Conservation (phyloP, 2,329 filamentous ascomycete genomes). For the Zasmidium citrigriseum region DNA sequence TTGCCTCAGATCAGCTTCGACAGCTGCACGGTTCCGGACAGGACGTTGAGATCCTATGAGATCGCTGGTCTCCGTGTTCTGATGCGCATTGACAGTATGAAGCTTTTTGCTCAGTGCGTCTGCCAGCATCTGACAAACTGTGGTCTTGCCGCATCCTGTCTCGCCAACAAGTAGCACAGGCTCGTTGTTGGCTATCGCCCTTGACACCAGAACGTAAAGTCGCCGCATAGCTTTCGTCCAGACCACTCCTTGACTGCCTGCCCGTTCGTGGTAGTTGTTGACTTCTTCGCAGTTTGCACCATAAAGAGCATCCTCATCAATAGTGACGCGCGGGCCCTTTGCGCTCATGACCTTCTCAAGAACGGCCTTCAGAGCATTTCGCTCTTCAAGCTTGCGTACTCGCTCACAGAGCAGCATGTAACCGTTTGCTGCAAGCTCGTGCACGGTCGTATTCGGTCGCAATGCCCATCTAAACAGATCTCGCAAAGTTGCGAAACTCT, state of each 20-base stretch:
- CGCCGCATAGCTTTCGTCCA: slow-evolving; percentile 96
- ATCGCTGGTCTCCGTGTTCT: slow-evolving; percentile 97
- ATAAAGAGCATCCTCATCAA: slow-evolving; percentile 76
- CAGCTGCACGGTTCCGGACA: slow-evolving; percentile 76
- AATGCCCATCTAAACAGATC: slow-evolving; percentile 96
- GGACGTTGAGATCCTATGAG: slow-evolving; percentile 94
- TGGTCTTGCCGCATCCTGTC: slow-evolving; percentile 97
- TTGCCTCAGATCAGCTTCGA: slow-evolving; percentile 65
- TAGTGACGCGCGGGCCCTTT: slow-evolving; percentile 61
- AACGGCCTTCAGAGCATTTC: slow-evolving; percentile 77
- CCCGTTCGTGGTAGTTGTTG: slow-evolving; percentile 31
- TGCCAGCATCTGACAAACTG: slow-evolving; percentile 88
- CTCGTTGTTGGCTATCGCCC: slow-evolving; percentile 85
- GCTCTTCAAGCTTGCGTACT: slow-evolving; percentile 87
- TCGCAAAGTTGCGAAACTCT: slow-evolving; percentile 93
- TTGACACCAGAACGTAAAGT: slow-evolving; percentile 83
- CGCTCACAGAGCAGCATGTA: slow-evolving; percentile 96
- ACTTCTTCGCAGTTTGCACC: slow-evolving; percentile 46
- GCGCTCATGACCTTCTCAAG: slow-evolving; percentile 84
- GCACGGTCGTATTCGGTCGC: slow-evolving; percentile 77
- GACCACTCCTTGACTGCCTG: slow-evolving; percentile 68
- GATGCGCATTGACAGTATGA: slow-evolving; percentile 93
- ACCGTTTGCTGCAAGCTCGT: slow-evolving; percentile 87
- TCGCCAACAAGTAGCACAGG: slow-evolving; percentile 93
- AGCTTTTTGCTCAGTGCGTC: slow-evolving; percentile 75